Percentiles rank a stretch among this genome's conserved stretches.
These are phyloP conservation scores for Pneumocystis murina DNA, from an alignment of 1,139 yeast species.

Conservation along the genomic window DNA sequence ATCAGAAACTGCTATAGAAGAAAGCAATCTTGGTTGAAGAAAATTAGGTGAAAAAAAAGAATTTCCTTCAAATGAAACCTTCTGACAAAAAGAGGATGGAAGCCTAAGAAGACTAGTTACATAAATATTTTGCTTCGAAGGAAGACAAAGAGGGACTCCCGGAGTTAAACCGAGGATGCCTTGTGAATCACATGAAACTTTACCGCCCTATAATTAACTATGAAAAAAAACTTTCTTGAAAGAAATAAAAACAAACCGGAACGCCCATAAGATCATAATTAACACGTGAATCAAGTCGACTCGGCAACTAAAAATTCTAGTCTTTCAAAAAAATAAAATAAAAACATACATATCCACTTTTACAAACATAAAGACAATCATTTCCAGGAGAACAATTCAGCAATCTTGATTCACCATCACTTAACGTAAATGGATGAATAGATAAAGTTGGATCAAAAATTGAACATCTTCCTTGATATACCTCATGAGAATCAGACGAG, in stretches of 20 bases:
- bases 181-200: conserved; percentile 55
- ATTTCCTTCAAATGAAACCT: conserved; percentile 84
- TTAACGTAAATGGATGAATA: not conserved
- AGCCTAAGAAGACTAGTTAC: conserved; percentile 23
- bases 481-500: too few species aligned
- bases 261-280: conserved; percentile 85
- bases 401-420: not conserved
- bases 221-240: conserved; percentile 85
- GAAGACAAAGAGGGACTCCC: conserved; percentile 46
- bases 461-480: too few species aligned
- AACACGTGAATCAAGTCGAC: conserved; percentile 72
- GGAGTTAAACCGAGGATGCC: conserved; percentile 54
- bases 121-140: conserved; percentile 54
- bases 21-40: conserved; percentile 33
- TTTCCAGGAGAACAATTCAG: not conserved
- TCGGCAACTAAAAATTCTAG: conserved; percentile 52
- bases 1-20: conserved; percentile 69
- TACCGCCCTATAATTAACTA: conserved; percentile 75
- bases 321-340: conserved; percentile 39
- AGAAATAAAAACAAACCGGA: conserved; percentile 93
- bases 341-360: not conserved
- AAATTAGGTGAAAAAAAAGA: conserved; percentile 82
- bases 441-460: not conserved
- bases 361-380: not conserved
- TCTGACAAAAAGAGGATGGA: conserved; percentile 71